Conservation (phyloP, 2,329 filamentous ascomycete genomes). For the Fusarium devonianum region DNA sequence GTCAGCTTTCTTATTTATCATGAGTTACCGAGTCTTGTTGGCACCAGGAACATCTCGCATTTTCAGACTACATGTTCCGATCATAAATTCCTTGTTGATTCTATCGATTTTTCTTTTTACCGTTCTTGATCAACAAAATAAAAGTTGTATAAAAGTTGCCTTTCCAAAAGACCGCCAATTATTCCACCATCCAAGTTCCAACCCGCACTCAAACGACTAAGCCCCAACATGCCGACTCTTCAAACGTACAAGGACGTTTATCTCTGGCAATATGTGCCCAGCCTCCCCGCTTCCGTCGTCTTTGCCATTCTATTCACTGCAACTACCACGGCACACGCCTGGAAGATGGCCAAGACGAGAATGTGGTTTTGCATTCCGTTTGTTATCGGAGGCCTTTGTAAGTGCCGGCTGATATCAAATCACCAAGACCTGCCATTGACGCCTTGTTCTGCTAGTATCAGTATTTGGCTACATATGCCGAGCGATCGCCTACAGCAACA, state of each 20-base stretch:
- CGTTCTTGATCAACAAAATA: no score
- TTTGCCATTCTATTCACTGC: conserved; percentile 55
- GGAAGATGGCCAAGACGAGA: conserved; percentile 50
- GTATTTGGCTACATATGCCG: conserved; percentile 25
- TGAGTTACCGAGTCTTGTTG: no score
- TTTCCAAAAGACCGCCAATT: background rate
- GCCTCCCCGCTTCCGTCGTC: conserved; percentile 52
- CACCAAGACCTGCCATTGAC: background rate
- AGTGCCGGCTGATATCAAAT: conserved; percentile 16
- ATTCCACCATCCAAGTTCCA: background rate
- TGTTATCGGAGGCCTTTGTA: conserved; percentile 55
- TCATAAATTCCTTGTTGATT: no score
- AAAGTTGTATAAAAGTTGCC: no score
- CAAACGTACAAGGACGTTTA: conserved; percentile 16
- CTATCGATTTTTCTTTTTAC: no score
- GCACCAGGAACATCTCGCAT: no score
- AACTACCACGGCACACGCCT: conserved; percentile 50
- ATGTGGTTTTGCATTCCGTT: conserved; percentile 59
- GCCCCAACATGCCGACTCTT: conserved; percentile 6
- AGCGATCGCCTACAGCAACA: conserved; percentile 15
- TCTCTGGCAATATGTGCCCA: conserved; percentile 49
- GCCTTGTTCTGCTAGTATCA: background rate
- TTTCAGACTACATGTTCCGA: no score
- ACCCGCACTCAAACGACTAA: background rate
- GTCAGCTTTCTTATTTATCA: no score